phyloP scores from a whole-genome alignment of 805 yeast species.

The Geotrichum ghanense region DNA sequence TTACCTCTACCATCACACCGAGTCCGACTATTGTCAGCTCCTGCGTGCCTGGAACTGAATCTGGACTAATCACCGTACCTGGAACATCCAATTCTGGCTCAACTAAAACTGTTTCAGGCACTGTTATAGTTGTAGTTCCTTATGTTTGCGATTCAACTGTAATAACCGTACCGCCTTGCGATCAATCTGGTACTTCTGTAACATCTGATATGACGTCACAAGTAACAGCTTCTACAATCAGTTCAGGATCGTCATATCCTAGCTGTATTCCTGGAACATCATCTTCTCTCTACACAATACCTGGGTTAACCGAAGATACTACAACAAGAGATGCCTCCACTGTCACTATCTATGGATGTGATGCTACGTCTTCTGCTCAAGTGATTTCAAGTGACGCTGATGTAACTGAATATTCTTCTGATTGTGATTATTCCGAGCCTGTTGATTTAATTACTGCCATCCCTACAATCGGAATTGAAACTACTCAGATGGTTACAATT shows the following conservation, averaged over 20 bases:
- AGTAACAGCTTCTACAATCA: not conserved
- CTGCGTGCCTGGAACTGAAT: slow-evolving; percentile 3
- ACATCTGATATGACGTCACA: too few species aligned
- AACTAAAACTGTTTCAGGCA: slow-evolving; percentile 10
- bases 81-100: not conserved
- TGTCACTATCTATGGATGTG: not conserved
- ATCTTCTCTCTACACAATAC: not conserved
- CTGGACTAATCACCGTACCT: slow-evolving; percentile 6
- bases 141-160: too few species aligned
- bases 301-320: not conserved
- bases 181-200: too few species aligned
- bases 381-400: not conserved
- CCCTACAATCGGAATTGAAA: slow-evolving; percentile 7
- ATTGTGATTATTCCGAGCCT: not conserved
- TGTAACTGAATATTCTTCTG: not conserved
- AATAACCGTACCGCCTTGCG: too few species aligned
- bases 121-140: not conserved
- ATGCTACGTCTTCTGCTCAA: not conserved
- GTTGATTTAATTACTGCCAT: slow-evolving; percentile 7
- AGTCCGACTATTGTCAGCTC: slow-evolving; percentile 8
- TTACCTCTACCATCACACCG: too few species aligned
- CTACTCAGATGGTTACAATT: slow-evolving; percentile 7
- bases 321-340: not conserved
- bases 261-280: not conserved
- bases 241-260: not conserved